A percentile compares a stretch with the other conserved stretches of the same genome.
Evolutionary conservation across 2,329 filamentous ascomycete species (phyloP).

Genomic region (Claviceps humidiphila): DNA sequence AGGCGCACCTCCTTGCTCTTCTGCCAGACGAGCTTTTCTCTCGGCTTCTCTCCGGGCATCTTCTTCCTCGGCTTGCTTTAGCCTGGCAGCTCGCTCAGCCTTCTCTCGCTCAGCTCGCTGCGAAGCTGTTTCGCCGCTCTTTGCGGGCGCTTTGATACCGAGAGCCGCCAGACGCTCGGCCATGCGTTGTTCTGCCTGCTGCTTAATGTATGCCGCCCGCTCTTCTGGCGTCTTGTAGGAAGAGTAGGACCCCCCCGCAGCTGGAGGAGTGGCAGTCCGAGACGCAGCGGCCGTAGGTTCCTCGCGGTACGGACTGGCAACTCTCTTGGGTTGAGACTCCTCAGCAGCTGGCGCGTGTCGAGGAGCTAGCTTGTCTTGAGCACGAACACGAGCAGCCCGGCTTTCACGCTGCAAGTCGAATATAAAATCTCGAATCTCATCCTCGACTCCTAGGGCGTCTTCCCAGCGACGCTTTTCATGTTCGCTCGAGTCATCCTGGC

Average conservation of each 20-base stretch:
- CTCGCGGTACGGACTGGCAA: slow-evolving; percentile 34
- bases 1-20: slow-evolving; percentile 52
- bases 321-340: slow-evolving; percentile 26
- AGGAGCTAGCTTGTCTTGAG: slow-evolving; percentile 40
- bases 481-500: slow-evolving; percentile 61
- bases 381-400: slow-evolving; percentile 55
- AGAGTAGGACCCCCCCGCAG: slow-evolving; percentile 56
- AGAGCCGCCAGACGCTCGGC: slow-evolving; percentile 88
- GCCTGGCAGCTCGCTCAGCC: slow-evolving; percentile 73
- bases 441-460: slow-evolving; percentile 88
- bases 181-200: slow-evolving; percentile 94
- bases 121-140: slow-evolving; percentile 65
- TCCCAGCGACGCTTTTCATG: slow-evolving; percentile 93
- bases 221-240: slow-evolving; percentile 87
- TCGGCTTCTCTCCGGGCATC: slow-evolving; percentile 81
- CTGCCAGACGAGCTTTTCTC: slow-evolving; percentile 67
- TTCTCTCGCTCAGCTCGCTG: slow-evolving; percentile 83
- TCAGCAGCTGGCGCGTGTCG: slow-evolving; percentile 28
- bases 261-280: slow-evolving; percentile 31
- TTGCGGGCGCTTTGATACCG: slow-evolving; percentile 72
- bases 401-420: slow-evolving; percentile 87
- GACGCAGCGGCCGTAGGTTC: slow-evolving; percentile 36
- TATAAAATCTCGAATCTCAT: slow-evolving; percentile 95
- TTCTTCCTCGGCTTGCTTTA: slow-evolving; percentile 85
- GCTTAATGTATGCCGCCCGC: slow-evolving; percentile 87